Conservation (phyloP, 2,329 filamentous ascomycete species). For the Exophiala lecanii-corni region DNA sequence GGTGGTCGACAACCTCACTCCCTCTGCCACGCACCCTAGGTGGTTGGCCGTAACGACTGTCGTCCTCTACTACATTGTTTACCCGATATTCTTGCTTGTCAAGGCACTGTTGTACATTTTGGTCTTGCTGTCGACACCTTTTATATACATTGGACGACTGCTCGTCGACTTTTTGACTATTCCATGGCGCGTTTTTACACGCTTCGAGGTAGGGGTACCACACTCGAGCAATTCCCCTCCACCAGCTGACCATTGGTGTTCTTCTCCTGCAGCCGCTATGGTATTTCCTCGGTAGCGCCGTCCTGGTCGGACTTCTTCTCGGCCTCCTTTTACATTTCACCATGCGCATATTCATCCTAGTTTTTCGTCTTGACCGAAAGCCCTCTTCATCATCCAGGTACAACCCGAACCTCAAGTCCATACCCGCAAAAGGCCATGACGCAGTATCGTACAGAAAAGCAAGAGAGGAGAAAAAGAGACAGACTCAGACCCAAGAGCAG, state of each 20-base stretch:
- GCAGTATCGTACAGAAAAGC: conserved; percentile 27
- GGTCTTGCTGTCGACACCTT: conserved; percentile 40
- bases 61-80: conserved; percentile 35
- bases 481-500: conserved; percentile 19
- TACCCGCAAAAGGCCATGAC: conserved; percentile 23
- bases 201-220: conserved; percentile 53
- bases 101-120: conserved; percentile 37
- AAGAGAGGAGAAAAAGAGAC: conserved; percentile 24
- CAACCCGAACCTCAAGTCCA: conserved; percentile 12
- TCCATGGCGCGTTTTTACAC: conserved; percentile 49
- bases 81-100: conserved; percentile 35
- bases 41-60: conserved; percentile 26
- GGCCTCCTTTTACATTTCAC: conserved; percentile 57
- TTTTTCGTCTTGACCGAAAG: conserved; percentile 31
- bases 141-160: conserved; percentile 45
- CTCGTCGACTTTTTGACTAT: conserved; percentile 39
- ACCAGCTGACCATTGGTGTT: too few species aligned
- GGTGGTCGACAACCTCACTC: too few species aligned
- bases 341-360: conserved; percentile 51
- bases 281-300: conserved; percentile 61
- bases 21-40: conserved; percentile 16
- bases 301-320: conserved; percentile 60
- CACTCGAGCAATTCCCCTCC: too few species aligned
- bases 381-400: background rate
- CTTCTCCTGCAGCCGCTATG: conserved; percentile 41